Conservation (phyloP, 176 grass and related monocot genomes). For the Carex parvula region DNA sequence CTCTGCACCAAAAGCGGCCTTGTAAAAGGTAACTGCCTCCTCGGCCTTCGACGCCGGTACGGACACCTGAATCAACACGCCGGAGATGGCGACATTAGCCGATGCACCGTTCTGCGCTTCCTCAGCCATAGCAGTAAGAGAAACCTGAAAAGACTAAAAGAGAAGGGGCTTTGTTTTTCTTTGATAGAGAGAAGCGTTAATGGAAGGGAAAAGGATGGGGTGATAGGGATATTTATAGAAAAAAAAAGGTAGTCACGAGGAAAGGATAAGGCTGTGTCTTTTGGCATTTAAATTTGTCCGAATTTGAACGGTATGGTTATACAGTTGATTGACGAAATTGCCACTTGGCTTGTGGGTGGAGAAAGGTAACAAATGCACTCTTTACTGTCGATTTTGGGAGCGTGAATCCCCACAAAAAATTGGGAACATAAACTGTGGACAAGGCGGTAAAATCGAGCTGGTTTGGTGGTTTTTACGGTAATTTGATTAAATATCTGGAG, state of each 20-base stretch:
- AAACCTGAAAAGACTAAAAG: constrained; percentile 5
- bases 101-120: constrained; percentile 14
- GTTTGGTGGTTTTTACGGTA: constrained; percentile 5
- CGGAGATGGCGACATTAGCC: not conserved
- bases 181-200: not conserved
- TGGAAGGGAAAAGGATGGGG: not conserved
- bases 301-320: constrained; percentile 3
- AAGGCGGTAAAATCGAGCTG: constrained; percentile 19
- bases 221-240: constrained; percentile 31
- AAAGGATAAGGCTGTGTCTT: not conserved
- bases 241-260: constrained; percentile 8
- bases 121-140: not conserved
- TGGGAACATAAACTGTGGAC: not conserved
- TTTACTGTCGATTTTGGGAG: too few species aligned
- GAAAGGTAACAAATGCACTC: not conserved
- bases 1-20: constrained; percentile 56
- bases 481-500: not conserved
- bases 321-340: constrained; percentile 9
- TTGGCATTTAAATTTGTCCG: not conserved
- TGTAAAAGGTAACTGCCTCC: constrained; percentile 61
- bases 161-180: not conserved
- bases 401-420: not conserved
- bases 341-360: not conserved
- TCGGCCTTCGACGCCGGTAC: constrained; percentile 42
- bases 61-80: constrained; percentile 39